Evolutionary conservation across 2,329 filamentous ascomycete species (phyloP).

Genomic region (Cercospora sp.): DNA sequence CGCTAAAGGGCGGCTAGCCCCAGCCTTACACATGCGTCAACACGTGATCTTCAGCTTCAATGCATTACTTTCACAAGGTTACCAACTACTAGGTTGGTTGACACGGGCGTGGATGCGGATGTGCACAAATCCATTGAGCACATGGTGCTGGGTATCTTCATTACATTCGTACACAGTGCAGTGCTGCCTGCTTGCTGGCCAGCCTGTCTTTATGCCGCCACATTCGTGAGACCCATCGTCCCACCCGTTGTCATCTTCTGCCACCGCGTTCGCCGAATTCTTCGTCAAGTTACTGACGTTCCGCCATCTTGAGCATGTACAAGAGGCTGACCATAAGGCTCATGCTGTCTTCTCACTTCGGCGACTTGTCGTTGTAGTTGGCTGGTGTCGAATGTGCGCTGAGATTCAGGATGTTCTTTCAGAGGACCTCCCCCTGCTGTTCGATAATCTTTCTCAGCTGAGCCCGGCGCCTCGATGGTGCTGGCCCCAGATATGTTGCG

Average conservation of each 20-base stretch:
- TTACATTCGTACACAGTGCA: not conserved
- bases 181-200: not conserved
- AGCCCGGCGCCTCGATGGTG: constrained; percentile 38
- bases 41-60: not conserved
- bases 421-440: constrained; percentile 21
- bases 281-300: not conserved
- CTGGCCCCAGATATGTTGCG: constrained; percentile 44
- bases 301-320: constrained; percentile 33
- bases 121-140: not conserved
- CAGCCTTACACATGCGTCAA: not conserved
- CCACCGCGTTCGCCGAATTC: not conserved
- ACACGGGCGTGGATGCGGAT: not conserved
- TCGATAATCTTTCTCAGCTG: constrained; percentile 26
- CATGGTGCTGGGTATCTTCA: constrained; percentile 8
- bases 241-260: not conserved
- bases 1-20: not conserved
- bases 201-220: not conserved
- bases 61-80: not conserved
- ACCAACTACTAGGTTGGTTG: not conserved
- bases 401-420: constrained; percentile 29
- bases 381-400: constrained; percentile 33
- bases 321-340: constrained; percentile 27
- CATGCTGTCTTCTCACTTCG: constrained; percentile 26
- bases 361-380: constrained; percentile 30
- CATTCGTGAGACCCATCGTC: not conserved